Percentiles rank a stretch among this genome's conserved stretches.
Evolutionary conservation across 352 stramenopile genomes (phyloP).

Genomic region (Phytophthora colocasiae): DNA sequence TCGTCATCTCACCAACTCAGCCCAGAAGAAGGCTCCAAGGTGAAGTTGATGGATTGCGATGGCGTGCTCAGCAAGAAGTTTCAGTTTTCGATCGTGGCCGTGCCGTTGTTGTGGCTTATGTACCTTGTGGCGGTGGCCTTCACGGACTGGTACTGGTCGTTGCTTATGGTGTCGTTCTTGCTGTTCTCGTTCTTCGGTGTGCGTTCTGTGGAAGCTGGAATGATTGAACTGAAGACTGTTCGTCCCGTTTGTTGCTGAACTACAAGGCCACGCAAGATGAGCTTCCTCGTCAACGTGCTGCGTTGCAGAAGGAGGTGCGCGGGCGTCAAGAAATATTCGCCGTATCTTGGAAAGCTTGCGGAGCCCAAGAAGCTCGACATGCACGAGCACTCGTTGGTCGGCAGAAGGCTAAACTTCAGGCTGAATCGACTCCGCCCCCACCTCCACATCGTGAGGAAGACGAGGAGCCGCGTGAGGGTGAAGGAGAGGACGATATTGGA

Average conservation of each 20-base stretch:
- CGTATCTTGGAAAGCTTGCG: slow-evolving; percentile 66
- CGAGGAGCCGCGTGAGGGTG: slow-evolving; percentile 34
- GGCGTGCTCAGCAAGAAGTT: slow-evolving; percentile 95
- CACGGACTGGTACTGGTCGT: slow-evolving; percentile 89
- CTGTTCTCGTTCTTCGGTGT: slow-evolving; percentile 91
- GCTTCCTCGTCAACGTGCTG: slow-evolving; percentile 64
- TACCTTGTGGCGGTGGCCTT: slow-evolving; percentile 87
- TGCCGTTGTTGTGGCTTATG: slow-evolving; percentile 88
- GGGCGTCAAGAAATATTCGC: slow-evolving; percentile 73
- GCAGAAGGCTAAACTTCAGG: slow-evolving; percentile 44
- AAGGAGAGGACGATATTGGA: slow-evolving; percentile 21
- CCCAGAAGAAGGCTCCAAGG: slow-evolving; percentile 90
- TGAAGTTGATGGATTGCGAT: slow-evolving; percentile 92
- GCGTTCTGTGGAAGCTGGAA: slow-evolving; percentile 85
- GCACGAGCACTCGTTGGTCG: slow-evolving; percentile 61
- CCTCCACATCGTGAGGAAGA: slow-evolving; percentile 24
- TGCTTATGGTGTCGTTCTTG: slow-evolving; percentile 83
- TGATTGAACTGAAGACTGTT: slow-evolving; percentile 90
- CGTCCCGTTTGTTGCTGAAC: slow-evolving; percentile 73
- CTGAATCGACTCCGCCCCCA: slow-evolving; percentile 20
- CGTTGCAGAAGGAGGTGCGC: slow-evolving; percentile 80
- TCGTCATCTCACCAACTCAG: slow-evolving; percentile 72
- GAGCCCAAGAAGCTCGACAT: slow-evolving; percentile 83
- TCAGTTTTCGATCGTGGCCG: slow-evolving; percentile 91
- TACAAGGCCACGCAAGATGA: slow-evolving; percentile 87